Percentiles rank a stretch among this genome's conserved stretches.
phyloP scores from a whole-genome alignment of 257 asterid species.

The Solanum dulcamara region DNA sequence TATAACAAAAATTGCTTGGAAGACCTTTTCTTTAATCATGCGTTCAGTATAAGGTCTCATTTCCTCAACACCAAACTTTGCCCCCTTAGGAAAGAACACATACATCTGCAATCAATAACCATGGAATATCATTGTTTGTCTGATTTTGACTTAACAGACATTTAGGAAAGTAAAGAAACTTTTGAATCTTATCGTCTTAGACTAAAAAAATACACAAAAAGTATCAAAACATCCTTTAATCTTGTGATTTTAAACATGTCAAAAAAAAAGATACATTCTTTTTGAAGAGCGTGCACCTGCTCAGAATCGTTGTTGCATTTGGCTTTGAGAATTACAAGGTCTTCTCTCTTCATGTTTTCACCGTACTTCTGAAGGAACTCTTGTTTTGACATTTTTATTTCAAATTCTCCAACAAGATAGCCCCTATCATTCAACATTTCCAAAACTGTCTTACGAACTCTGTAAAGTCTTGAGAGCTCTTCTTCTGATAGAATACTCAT shows the following conservation, averaged over 20 bases:
- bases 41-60: constrained; percentile 59
- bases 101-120: constrained; percentile 38
- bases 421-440: constrained; percentile 25
- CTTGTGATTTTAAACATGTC: not conserved
- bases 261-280: not conserved
- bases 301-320: constrained; percentile 38
- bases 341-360: constrained; percentile 72
- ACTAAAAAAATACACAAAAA: too few relatives aligned
- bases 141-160: not conserved
- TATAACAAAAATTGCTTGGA: constrained; percentile 58
- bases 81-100: constrained; percentile 73
- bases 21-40: constrained; percentile 61
- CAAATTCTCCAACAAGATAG: constrained; percentile 20
- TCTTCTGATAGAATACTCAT: not conserved
- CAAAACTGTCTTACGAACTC: constrained; percentile 19
- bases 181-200: too few relatives aligned
- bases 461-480: not conserved
- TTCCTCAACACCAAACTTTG: constrained; percentile 67
- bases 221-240: not conserved
- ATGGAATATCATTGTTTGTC: not conserved
- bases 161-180: not conserved
- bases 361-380: constrained; percentile 33
- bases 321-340: constrained; percentile 40
- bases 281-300: constrained; percentile 20
- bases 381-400: constrained; percentile 12